A percentile compares a stretch with the other conserved stretches of the same genome.
Conservation (phyloP, 2,329 filamentous ascomycete species). For the Stemphylium lycopersici region DNA sequence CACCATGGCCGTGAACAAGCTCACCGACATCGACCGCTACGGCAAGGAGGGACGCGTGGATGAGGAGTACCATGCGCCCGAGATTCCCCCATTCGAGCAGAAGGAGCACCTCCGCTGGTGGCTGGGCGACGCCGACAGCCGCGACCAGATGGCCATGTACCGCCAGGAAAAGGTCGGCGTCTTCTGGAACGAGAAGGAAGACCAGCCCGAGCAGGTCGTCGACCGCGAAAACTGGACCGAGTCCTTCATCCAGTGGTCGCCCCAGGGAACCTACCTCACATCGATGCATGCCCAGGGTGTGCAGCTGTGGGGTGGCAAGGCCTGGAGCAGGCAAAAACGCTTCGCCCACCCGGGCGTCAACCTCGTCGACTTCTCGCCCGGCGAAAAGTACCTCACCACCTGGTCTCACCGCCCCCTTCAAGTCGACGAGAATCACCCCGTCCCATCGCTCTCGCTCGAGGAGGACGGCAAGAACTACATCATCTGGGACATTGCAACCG, state of each 20-base stretch:
- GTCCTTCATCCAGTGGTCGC: conserved; percentile 97
- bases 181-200: conserved; percentile 98
- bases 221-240: conserved; percentile 98
- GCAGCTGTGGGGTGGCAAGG: conserved; percentile 91
- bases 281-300: conserved; percentile 96
- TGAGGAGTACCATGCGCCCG: conserved; percentile 83
- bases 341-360: conserved; percentile 97
- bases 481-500: conserved; percentile 94
- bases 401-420: conserved; percentile 95
- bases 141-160: conserved; percentile 96
- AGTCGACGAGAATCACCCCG: conserved; percentile 85
- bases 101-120: conserved; percentile 95
- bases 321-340: conserved; percentile 88
- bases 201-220: conserved; percentile 83
- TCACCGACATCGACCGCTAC: conserved; percentile 96
- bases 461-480: conserved; percentile 99
- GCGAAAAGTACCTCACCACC: conserved; percentile 90
- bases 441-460: conserved; percentile 75
- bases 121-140: conserved; percentile 84
- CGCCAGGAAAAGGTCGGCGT: conserved; percentile 90
- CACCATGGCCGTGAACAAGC: conserved; percentile 93
- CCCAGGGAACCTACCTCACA: conserved; percentile 88
- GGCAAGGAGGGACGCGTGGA: conserved; percentile 92
- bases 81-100: conserved; percentile 83
- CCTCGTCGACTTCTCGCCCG: conserved; percentile 92